Conservation (phyloP, 768 basidiomycete species). For the Amanita thiersii region DNA sequence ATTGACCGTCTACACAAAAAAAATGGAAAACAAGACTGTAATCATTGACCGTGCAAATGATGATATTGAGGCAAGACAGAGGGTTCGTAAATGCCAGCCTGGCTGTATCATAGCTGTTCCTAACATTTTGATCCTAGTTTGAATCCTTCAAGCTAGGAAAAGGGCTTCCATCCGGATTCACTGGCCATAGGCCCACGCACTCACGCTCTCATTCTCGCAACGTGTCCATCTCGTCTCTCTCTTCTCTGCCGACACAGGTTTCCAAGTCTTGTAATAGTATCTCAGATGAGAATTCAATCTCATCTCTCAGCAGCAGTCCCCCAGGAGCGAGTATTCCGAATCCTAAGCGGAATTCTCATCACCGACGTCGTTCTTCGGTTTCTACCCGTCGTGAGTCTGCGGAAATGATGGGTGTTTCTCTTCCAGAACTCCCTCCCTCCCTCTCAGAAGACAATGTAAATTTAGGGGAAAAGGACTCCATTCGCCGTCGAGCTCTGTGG, state of each 20-base stretch:
- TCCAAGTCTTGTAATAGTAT: neutral
- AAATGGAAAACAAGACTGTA: constrained; percentile 18
- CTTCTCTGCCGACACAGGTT: constrained; percentile 17
- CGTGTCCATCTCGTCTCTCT: constrained; percentile 43
- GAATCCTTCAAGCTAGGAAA: constrained; percentile 68
- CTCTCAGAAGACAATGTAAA: constrained; percentile 61
- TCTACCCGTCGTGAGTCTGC: constrained; percentile 87
- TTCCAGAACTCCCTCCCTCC: constrained; percentile 57
- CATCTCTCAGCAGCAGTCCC: neutral
- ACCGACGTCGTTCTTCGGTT: constrained; percentile 79
- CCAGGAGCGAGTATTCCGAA: constrained; percentile 18
- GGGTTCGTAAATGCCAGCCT: constrained; percentile 20
- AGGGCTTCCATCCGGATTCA: constrained; percentile 28
- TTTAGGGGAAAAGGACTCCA: constrained; percentile 66
- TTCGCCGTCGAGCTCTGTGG: constrained; percentile 76
- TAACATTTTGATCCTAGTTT: constrained; percentile 34
- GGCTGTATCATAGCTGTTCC: neutral
- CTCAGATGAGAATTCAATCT: neutral
- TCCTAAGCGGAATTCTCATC: constrained; percentile 69
- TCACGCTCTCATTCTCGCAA: constrained; percentile 69
- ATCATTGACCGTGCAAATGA: constrained; percentile 22
- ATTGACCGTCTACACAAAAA: constrained; percentile 14
- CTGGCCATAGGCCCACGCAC: constrained; percentile 39
- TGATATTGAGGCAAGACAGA: constrained; percentile 32
- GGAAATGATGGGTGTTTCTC: constrained; percentile 79